phyloP scores from a whole-genome alignment of 805 yeast genomes.

The Cyberlindnera galapagoensis region DNA sequence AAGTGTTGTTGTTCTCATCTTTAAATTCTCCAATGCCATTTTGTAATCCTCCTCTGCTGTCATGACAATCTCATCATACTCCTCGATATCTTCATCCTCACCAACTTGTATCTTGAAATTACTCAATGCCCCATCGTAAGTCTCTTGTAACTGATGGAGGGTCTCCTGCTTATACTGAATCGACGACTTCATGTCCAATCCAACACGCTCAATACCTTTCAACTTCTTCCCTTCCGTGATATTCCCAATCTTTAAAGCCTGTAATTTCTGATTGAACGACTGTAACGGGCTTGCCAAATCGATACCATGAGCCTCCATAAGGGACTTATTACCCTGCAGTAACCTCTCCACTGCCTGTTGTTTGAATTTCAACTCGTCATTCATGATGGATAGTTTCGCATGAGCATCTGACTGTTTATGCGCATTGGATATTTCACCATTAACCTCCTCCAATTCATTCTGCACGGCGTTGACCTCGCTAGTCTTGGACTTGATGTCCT shows the following conservation, averaged over 20 bases:
- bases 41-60: constrained; percentile 60
- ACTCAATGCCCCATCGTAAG: constrained; percentile 7
- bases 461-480: constrained; percentile 32
- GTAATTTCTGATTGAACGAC: constrained; percentile 3
- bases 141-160: constrained; percentile 5
- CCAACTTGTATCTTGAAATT: constrained; percentile 17
- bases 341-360: constrained; percentile 26
- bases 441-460: constrained; percentile 44
- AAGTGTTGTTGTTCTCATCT: constrained; percentile 62
- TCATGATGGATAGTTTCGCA: constrained; percentile 44
- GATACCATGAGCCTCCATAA: constrained; percentile 18
- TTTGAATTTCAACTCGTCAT: constrained; percentile 32
- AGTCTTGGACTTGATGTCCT: constrained; percentile 33
- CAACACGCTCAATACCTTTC: constrained; percentile 3
- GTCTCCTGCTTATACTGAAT: constrained; percentile 12
- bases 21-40: constrained; percentile 55
- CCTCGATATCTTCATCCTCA: constrained; percentile 34
- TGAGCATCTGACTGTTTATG: constrained; percentile 53
- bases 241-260: constrained; percentile 3
- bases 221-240: constrained; percentile 6
- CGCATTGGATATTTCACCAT: constrained; percentile 41
- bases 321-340: constrained; percentile 18
- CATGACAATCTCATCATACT: constrained; percentile 42
- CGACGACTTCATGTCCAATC: constrained; percentile 10
- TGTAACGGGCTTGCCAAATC: constrained; percentile 13